Conservation (phyloP, 257 asterid genomes). For the Parsonsia alboflavescens region DNA sequence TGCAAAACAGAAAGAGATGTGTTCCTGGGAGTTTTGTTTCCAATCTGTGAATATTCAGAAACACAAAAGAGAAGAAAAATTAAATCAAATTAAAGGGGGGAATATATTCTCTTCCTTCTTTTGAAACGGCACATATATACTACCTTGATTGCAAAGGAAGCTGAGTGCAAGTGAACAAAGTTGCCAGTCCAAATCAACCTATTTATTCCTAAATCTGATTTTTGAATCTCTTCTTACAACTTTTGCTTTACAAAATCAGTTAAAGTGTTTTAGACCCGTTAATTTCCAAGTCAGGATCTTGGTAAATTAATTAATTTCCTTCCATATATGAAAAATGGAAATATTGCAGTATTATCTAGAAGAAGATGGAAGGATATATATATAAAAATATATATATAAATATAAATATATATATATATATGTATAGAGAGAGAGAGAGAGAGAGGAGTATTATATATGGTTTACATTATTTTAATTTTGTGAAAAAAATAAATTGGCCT, state of each 20-base stretch:
- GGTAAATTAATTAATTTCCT: background rate
- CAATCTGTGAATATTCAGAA: background rate
- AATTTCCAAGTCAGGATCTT: background rate
- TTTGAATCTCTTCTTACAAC: conserved; percentile 4
- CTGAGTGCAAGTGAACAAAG: conserved; percentile 6
- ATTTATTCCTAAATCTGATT: background rate
- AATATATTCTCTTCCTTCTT: conserved; percentile 5
- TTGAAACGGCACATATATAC: conserved; percentile 8
- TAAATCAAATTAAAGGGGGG: background rate
- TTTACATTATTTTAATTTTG: background rate
- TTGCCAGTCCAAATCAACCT: conserved; percentile 1
- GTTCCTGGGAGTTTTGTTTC: background rate
- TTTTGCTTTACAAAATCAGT: conserved; percentile 6
- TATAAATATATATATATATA: background rate
- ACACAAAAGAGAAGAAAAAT: background rate
- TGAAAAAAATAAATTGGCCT: background rate
- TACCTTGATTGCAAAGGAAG: conserved; percentile 24
- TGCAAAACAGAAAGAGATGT: background rate
- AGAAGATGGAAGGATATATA: background rate
- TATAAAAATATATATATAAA: background rate
- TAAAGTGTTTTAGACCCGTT: conserved; percentile 1
- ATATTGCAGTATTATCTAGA: background rate
- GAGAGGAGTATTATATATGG: background rate
- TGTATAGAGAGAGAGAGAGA: no score
- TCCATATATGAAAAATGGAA: background rate